Evolutionary conservation across 2,329 filamentous ascomycete genomes (phyloP).

Genomic region (Penicillium sp.): DNA sequence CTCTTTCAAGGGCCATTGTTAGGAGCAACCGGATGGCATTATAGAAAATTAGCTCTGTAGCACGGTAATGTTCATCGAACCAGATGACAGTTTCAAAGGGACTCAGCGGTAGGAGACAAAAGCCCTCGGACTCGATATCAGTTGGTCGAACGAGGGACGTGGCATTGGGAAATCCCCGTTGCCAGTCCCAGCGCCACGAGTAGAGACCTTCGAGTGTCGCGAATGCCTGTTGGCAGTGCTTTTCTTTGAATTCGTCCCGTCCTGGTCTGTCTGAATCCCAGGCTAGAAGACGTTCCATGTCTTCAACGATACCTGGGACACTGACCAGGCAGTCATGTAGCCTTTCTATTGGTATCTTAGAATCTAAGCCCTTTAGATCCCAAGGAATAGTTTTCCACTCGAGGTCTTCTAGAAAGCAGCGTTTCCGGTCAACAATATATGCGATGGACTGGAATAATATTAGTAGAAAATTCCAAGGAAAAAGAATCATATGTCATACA

Average conservation of each 20-base stretch:
- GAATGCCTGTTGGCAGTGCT: neutral
- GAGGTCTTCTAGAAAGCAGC: constrained; percentile 12
- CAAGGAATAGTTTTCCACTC: constrained; percentile 18
- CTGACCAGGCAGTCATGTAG: constrained; percentile 13
- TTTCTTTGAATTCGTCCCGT: constrained; percentile 1
- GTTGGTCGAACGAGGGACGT: constrained; percentile 1
- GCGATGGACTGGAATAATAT: constrained; percentile 1
- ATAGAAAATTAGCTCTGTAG: constrained; percentile 13
- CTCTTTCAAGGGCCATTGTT: constrained; percentile 2
- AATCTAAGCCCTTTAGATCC: constrained; percentile 4
- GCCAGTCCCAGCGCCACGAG: constrained; percentile 16
- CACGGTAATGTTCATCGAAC: constrained; percentile 9
- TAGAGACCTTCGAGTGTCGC: neutral
- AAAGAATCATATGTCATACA: neutral
- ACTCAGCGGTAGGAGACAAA: neutral
- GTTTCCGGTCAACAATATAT: constrained; percentile 14
- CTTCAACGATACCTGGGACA: constrained; percentile 13
- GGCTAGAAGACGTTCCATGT: neutral
- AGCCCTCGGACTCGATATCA: neutral
- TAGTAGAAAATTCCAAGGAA: neutral
- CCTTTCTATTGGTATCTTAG: constrained; percentile 2
- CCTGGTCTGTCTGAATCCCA: neutral
- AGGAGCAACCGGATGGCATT: constrained; percentile 9
- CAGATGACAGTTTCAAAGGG: constrained; percentile 15
- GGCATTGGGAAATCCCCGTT: constrained; percentile 5